Evolutionary conservation across 495 filamentous ascomycete species (phyloP), one percentile per base, ranked within the genome.

Genomic region (Hypoxylon intermedium): DNA sequence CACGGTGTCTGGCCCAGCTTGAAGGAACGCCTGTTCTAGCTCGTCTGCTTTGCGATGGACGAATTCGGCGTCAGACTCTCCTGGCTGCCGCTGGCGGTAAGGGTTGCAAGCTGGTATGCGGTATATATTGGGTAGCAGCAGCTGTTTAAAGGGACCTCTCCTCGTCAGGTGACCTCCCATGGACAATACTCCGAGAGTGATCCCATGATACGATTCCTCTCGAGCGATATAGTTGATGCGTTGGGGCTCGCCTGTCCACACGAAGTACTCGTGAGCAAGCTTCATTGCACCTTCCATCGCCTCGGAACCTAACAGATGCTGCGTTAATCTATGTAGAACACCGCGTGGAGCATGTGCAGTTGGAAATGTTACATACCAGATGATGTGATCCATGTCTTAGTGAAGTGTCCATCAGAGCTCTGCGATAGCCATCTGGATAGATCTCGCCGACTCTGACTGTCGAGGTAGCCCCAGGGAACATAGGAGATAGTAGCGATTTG

Each of bases 151-250:
- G 21, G 83, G 81, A n/a, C 77, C 73, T 45, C 87, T 79, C 20
- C 89, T 80, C 9, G 76, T 76, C 15, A 79, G 69, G 70, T 92
- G 89, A 0, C 88, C 86, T 30, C 86, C 83, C 0, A 87, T 74
- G 0, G 81, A 77, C 12, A 93, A 71, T 0, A 86, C 79, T 0
- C 89, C 89, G 1, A 92, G 73, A 0, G 89, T 92, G 15, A 79
- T 87, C 5, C 90, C 90, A 57, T 93, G 89, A 62, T 90, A 93
- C n/a, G 86, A 88, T 16, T 85, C 82, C 41, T 79, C 76, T 9
- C 90, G 77, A 11, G 84, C 79, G 53, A 93, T 89, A 74, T 87
- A 88, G n/a, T 79, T 77, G 1, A 72, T 70, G 44, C 81, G 67
- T 26, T 76, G 64, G 2, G 68, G 60, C 47, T 79, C 65, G 0